Evolutionary conservation across 139 green algal genomes (phyloP).

Genomic region (Trebouxia sp.): DNA sequence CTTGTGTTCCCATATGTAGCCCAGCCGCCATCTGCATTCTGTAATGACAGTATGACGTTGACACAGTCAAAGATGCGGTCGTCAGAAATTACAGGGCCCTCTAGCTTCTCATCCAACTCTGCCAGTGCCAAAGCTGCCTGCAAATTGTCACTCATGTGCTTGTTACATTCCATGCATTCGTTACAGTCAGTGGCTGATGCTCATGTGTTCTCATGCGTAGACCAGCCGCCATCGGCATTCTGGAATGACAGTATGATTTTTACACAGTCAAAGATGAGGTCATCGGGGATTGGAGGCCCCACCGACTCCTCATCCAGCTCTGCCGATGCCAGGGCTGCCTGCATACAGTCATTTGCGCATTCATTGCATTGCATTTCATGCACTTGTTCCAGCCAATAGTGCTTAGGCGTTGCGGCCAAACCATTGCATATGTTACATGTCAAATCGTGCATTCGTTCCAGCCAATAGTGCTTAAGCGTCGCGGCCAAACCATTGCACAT

Average conservation of each 20-base stretch:
- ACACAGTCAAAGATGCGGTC: conserved; percentile 80
- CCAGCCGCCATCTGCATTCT: conserved; percentile 93
- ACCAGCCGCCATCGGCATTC: conserved; percentile 93
- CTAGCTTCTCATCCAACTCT: conserved; percentile 39
- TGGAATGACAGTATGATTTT: conserved; percentile 84
- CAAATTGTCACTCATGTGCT: too few relatives aligned
- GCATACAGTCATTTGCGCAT: too few relatives aligned
- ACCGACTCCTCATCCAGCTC: conserved; percentile 46
- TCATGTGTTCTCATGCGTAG: conserved; percentile 97
- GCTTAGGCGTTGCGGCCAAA: too few relatives aligned
- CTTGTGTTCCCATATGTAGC: conserved; percentile 98
- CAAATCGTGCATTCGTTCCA: too few relatives aligned
- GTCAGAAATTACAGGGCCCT: conserved; percentile 61
- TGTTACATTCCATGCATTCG: too few relatives aligned
- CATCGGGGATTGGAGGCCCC: conserved; percentile 60
- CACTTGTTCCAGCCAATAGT: too few relatives aligned
- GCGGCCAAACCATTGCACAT: too few relatives aligned
- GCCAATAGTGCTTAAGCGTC: too few relatives aligned
- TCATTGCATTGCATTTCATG: too few relatives aligned
- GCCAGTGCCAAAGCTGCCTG: conserved; percentile 82
- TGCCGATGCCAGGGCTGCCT: conserved; percentile 79
- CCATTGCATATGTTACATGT: too few relatives aligned
- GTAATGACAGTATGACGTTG: conserved; percentile 77
- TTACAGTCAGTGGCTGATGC: too few relatives aligned
- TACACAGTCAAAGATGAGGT: conserved; percentile 82